Conservation (phyloP, 257 asterid genomes). For the Salvia miltiorrhiza region DNA sequence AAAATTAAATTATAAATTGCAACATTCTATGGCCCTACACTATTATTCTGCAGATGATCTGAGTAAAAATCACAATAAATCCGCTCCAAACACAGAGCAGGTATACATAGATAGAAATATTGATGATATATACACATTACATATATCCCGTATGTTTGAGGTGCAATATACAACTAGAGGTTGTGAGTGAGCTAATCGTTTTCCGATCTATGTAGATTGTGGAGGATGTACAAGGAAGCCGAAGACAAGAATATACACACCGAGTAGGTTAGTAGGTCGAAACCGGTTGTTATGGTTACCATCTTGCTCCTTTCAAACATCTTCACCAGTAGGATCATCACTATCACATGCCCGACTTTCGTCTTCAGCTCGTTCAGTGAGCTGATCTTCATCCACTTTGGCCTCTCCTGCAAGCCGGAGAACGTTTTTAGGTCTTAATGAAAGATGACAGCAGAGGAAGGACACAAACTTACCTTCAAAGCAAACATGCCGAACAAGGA, state of each 20-base stretch:
- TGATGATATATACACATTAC: background rate
- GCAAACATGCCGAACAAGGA: conserved; percentile 61
- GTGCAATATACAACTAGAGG: background rate
- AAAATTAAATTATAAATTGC: too few relatives aligned
- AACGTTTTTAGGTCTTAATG: background rate
- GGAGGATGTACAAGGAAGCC: conserved; percentile 89
- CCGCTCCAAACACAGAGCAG: background rate
- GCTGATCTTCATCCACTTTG: conserved; percentile 94
- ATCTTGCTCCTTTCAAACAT: conserved; percentile 97
- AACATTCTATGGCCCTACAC: too few relatives aligned
- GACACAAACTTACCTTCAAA: conserved; percentile 4
- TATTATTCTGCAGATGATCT: too few relatives aligned
- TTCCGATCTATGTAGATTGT: conserved; percentile 46
- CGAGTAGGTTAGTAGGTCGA: conserved; percentile 80
- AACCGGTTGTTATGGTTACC: conserved; percentile 80
- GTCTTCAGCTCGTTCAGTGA: conserved; percentile 89
- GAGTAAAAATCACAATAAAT: too few relatives aligned
- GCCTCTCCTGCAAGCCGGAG: conserved; percentile 66
- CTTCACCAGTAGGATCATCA: conserved; percentile 94
- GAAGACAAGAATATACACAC: conserved; percentile 82
- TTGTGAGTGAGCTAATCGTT: background rate
- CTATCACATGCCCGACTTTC: conserved; percentile 91
- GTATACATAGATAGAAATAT: background rate
- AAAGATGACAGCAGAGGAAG: too few relatives aligned
- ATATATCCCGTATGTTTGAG: background rate